Evolutionary conservation across 371 early-diverging fungal species (phyloP), one percentile per base, ranked within the genome.

Genomic region (Neoconidiobolus thromboides): DNA sequence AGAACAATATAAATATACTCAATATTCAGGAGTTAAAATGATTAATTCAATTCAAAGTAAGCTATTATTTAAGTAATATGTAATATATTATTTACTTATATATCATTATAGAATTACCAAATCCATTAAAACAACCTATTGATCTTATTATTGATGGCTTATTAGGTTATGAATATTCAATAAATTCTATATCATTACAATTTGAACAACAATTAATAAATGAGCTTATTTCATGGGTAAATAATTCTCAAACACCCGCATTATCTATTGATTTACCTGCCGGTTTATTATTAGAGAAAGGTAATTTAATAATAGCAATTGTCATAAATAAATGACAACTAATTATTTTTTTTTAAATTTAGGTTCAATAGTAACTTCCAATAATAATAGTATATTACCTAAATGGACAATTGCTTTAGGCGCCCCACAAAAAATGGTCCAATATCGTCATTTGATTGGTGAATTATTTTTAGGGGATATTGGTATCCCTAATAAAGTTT

Each of bases 131-230:
- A 2, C 73, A 71, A 3, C 84, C 85, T 6, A 83, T 87, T 5
- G 90, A 89, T 65, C 60, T 87, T 10, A 85, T 89, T 60, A 74
- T 89, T 51, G 90, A 89, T 67, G 82, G 77, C 0, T 64, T 89
- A 57, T 67, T 87, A 47, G 87, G 87, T 1, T 68, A 76, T 12
- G 74, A 80, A 48, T 73, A 75, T 7, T 72, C 76, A 3, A 64
- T 87, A 41, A 62, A 73, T 3, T 82, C 84, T 57, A 62, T 81
- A 12, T 65, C 69, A 7, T 73, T 71, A 48, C 80, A 82, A 38
- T 46, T 64, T 3, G 76, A 78, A 46, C 74, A 76, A 3, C 41
- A 69, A 61, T 61, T 71, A 54, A 67, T 74, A 4, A 65, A 66
- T 62, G 71, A 78, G 62, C 61, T 84, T 55, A 85, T 89, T 69